A percentile compares a stretch with the other conserved stretches of the same genome.
Evolutionary conservation across 495 filamentous ascomycete genomes (phyloP).

Genomic region (Aspergillus leporis): DNA sequence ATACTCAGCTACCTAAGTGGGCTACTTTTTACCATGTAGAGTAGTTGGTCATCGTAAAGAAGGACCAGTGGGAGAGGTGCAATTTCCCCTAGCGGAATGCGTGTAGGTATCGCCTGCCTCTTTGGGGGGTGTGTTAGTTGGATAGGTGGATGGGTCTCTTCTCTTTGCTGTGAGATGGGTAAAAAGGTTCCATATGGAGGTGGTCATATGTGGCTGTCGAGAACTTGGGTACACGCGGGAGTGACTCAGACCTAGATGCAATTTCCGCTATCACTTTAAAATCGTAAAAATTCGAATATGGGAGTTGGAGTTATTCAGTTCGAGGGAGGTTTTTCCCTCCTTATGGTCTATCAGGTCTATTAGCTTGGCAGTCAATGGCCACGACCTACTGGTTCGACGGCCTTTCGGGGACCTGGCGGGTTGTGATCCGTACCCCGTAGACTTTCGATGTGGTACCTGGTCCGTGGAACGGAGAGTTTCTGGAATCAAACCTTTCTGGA

Average conservation of each 20-base stretch:
- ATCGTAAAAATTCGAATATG: not conserved
- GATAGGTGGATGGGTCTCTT: not conserved
- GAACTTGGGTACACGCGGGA: not conserved
- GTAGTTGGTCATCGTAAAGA: not conserved
- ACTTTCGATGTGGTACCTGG: not conserved
- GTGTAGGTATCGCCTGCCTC: not conserved
- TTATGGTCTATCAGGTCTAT: not conserved
- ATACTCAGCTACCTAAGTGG: not conserved
- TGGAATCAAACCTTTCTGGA: not conserved
- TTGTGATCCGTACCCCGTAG: not conserved
- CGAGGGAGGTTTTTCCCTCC: not conserved
- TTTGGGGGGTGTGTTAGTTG: not conserved
- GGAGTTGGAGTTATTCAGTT: not conserved
- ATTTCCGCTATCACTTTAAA: not conserved
- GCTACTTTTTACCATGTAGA: not conserved
- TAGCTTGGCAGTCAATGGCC: not conserved
- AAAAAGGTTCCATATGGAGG: not conserved
- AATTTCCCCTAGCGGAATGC: slow-evolving; percentile 1
- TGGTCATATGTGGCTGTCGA: not conserved
- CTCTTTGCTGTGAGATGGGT: not conserved
- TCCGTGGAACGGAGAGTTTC: not conserved
- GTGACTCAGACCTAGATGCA: not conserved
- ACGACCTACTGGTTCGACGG: not conserved
- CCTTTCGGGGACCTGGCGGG: not conserved
- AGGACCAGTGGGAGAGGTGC: not conserved